Evolutionary conservation across 345 rosid genomes (phyloP).

Genomic region (Citrus unshiu): DNA sequence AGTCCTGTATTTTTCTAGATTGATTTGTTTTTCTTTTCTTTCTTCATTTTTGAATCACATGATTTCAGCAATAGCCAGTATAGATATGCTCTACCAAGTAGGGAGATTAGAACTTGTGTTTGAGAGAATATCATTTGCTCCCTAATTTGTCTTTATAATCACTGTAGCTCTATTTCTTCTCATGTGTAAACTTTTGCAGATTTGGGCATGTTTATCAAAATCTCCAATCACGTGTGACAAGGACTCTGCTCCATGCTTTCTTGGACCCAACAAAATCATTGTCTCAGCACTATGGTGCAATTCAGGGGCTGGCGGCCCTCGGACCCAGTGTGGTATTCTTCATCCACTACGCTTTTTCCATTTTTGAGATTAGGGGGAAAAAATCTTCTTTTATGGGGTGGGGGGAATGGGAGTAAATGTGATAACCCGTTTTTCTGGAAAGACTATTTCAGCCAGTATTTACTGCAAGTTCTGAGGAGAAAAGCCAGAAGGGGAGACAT

Average conservation of each 20-base stretch:
- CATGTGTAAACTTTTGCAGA: slow-evolving; percentile 37
- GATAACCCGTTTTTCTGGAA: not conserved
- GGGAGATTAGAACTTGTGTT: not conserved
- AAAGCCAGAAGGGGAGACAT: not conserved
- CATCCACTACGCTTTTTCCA: not conserved
- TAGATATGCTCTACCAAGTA: not conserved
- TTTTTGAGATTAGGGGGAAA: not conserved
- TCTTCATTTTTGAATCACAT: not conserved
- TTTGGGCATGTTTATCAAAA: slow-evolving; percentile 84
- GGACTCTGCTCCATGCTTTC: slow-evolving; percentile 84
- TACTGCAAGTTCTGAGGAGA: not conserved
- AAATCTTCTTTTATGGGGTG: not conserved
- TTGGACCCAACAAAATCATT: slow-evolving; percentile 77
- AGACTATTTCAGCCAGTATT: not conserved
- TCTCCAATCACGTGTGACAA: slow-evolving; percentile 69
- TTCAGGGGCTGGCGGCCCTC: slow-evolving; percentile 80
- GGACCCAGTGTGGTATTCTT: slow-evolving; percentile 74
- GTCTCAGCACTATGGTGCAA: slow-evolving; percentile 88
- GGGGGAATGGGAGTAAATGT: not conserved
- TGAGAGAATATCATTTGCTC: not conserved
- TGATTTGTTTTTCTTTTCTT: not conserved
- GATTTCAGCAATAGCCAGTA: not conserved
- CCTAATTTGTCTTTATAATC: slow-evolving; percentile 7
- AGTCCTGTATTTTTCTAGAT: not conserved
- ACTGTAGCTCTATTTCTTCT: slow-evolving; percentile 5